Base-by-base conservation (phyloP, 768 basidiomycete genomes). In the Royoungia palumana region DNA sequence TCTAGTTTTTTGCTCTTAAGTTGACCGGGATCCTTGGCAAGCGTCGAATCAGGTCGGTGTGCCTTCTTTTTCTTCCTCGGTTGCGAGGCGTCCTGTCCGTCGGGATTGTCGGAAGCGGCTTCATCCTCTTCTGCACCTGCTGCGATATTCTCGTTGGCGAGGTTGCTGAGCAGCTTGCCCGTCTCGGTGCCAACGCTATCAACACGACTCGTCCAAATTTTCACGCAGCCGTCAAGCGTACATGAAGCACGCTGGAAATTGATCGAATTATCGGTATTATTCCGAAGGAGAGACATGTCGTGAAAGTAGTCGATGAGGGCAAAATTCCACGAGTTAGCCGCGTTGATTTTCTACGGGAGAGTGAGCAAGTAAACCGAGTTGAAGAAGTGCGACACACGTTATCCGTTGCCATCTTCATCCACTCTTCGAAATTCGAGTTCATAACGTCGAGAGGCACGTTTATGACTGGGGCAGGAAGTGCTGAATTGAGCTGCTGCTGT, bases 371-470 rank as follows among this genome's bases (percentile, higher is more conserved):
- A 21, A 25, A 24, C 22, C 21, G 0, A 27, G 38, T 46, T 8
- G 30, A 41, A 22, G 13, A 25, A 6, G n/a, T 6, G 36, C n/a
- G 34, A 64, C 53, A 32, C 14, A 97, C 96, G 69, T 98, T 98
- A 65, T 98, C 95, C 3, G 95, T 98, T 1, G 94, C 94, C 84
- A 98, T 85, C 75, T 98, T 98, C 95, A 99, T 98, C 96, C 96
- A 98, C 69, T 98, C 94, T 66, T 99, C 96, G 62, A 87, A 96
- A 59, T 94, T 96, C 34, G 84, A 87, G 69, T 77, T 90, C 81
- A 90, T 89, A n/a, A 93, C 79, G 55, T 94, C 89, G 56, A 85
- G 70, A 0, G 86, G 77, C 17, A 85, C 79, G 36, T 83, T 77
- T 22, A 83, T 79, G 28, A 63, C 64, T 3, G 81, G 81, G 8